Percentiles rank a stretch among this genome's conserved stretches.
Conservation (phyloP, 1,284 basidiomycete species). For the Cystobasidium sp. region DNA sequence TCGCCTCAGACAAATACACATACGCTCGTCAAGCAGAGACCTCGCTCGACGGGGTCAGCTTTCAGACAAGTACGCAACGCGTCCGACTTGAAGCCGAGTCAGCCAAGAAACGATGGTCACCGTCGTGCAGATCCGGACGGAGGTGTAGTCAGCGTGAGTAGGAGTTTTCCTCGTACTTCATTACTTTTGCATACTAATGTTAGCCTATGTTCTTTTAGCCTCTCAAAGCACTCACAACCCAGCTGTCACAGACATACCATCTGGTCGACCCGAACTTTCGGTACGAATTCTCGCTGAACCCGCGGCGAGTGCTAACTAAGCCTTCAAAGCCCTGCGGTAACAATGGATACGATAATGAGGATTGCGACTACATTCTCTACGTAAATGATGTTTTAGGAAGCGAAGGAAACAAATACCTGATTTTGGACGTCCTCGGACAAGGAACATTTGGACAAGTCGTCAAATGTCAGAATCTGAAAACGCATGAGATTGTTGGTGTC, state of each 20-base stretch:
- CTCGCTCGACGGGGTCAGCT: slow-evolving; percentile 25
- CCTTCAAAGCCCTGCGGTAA: slow-evolving; percentile 91
- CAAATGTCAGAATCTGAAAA: slow-evolving; percentile 99
- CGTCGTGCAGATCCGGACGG: slow-evolving; percentile 42
- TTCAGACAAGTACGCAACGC: slow-evolving; percentile 31
- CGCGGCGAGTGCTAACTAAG: slow-evolving; percentile 89
- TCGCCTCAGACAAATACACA: neutral
- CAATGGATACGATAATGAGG: slow-evolving; percentile 94
- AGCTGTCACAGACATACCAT: slow-evolving; percentile 83
- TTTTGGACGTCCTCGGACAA: slow-evolving; percentile 96
- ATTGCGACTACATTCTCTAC: slow-evolving; percentile 95
- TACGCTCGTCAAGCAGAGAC: slow-evolving; percentile 3
- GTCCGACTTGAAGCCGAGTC: slow-evolving; percentile 9
- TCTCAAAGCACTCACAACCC: slow-evolving; percentile 80
- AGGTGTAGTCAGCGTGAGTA: slow-evolving; percentile 36
- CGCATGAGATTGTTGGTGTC: slow-evolving; percentile 96
- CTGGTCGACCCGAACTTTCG: slow-evolving; percentile 90
- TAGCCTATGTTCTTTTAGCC: slow-evolving; percentile 63
- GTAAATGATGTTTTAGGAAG: slow-evolving; percentile 93
- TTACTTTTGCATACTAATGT: slow-evolving; percentile 39
- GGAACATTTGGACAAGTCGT: slow-evolving; percentile 99
- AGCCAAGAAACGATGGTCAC: neutral
- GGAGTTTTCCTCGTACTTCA: neutral
- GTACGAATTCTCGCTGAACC: slow-evolving; percentile 90
- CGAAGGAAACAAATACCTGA: slow-evolving; percentile 83